phyloP scores from a whole-genome alignment of 2,329 filamentous ascomycete species.

The Fusarium sp. region DNA sequence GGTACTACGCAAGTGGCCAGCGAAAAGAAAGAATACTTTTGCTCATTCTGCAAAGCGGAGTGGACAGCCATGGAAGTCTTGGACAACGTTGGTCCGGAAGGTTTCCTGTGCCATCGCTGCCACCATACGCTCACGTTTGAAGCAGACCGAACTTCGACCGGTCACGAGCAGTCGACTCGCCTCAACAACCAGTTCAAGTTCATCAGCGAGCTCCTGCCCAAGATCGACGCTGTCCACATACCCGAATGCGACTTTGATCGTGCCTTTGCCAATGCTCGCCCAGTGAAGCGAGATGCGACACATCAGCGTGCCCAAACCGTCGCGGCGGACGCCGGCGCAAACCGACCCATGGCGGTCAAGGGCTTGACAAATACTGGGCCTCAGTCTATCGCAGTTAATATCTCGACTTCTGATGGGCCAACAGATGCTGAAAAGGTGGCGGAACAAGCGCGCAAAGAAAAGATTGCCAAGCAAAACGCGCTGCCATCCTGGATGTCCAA shows the following conservation, averaged over 20 bases:
- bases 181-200: conserved; percentile 85
- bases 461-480: conserved; percentile 74
- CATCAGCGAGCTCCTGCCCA: conserved; percentile 78
- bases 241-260: conserved; percentile 80
- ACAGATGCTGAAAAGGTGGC: conserved; percentile 74
- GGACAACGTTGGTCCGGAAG: conserved; percentile 74
- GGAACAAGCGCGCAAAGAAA: conserved; percentile 72
- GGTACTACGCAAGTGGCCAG: conserved; percentile 80
- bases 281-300: conserved; percentile 73
- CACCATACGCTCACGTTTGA: conserved; percentile 71
- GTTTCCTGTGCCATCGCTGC: conserved; percentile 89
- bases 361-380: conserved; percentile 74
- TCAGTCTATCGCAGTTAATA: conserved; percentile 75
- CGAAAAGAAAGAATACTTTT: conserved; percentile 94
- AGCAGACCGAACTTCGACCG: conserved; percentile 74
- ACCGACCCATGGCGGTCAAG: conserved; percentile 74
- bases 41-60: conserved; percentile 81
- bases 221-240: conserved; percentile 79
- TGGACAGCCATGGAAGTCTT: conserved; percentile 93
- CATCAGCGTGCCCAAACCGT: conserved; percentile 72
- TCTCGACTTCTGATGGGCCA: conserved; percentile 73
- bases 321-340: conserved; percentile 63
- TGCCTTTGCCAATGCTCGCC: conserved; percentile 70
- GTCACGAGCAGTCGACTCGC: conserved; percentile 77
- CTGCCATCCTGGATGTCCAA: conserved; percentile 78